Percentiles rank a stretch among this genome's conserved stretches.
phyloP scores from a whole-genome alignment of 257 asterid species.

The Penstemon barbatus region DNA sequence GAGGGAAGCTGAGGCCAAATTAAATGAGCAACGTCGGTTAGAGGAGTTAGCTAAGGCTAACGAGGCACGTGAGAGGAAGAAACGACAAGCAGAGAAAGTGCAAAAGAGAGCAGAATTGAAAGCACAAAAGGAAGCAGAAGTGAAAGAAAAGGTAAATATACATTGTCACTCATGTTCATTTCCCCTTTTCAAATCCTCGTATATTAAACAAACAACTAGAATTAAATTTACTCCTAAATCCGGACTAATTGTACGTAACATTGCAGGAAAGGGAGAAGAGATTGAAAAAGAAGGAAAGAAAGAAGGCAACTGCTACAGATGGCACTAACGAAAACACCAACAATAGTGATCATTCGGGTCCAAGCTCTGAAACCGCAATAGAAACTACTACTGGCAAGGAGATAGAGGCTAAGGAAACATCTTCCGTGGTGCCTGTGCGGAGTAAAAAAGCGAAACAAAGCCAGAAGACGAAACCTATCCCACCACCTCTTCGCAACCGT shows the following conservation, averaged over 20 bases:
- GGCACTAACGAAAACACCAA: constrained; percentile 32
- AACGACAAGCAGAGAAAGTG: constrained; percentile 69
- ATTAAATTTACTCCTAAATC: background rate
- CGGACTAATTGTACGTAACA: constrained; percentile 10
- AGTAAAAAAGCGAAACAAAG: constrained; percentile 51
- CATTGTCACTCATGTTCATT: background rate
- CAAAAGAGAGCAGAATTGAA: constrained; percentile 71
- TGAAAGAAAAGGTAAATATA: constrained; percentile 71
- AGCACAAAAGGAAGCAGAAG: constrained; percentile 85
- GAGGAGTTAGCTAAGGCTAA: constrained; percentile 80
- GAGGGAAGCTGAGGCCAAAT: constrained; percentile 51
- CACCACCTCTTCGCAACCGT: constrained; percentile 84
- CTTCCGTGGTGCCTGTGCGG: constrained; percentile 36
- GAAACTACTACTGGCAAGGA: constrained; percentile 44
- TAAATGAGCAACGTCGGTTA: constrained; percentile 75
- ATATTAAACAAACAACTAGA: background rate
- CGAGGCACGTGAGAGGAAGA: constrained; percentile 92
- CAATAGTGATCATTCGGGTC: constrained; percentile 32
- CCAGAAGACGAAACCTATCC: constrained; percentile 56
- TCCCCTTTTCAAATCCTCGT: background rate
- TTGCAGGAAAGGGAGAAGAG: constrained; percentile 89
- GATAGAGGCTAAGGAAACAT: constrained; percentile 43
- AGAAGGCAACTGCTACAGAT: constrained; percentile 51
- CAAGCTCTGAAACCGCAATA: constrained; percentile 40
- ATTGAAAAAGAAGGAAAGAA: constrained; percentile 80